A percentile compares a stretch with the other conserved stretches of the same genome.
Evolutionary conservation across 2,329 filamentous ascomycete species (phyloP).

Genomic region (Botryotinia convoluta): DNA sequence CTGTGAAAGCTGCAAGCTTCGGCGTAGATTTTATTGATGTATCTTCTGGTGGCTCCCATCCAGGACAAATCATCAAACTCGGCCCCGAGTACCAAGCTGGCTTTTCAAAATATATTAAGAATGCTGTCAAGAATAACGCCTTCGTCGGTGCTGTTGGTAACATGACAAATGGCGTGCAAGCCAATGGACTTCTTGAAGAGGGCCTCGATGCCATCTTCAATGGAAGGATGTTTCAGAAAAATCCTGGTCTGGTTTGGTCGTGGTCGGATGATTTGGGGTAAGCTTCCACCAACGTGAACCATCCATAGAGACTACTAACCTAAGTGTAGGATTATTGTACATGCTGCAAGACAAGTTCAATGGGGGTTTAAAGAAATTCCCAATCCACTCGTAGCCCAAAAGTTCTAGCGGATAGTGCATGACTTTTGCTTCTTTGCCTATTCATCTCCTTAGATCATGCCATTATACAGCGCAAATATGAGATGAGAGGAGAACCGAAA

Average conservation of each 20-base stretch:
- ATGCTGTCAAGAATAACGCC: constrained; percentile 61
- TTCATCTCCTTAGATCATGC: background rate
- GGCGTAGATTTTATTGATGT: constrained; percentile 77
- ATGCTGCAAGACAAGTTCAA: background rate
- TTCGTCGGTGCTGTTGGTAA: constrained; percentile 48
- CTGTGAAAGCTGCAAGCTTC: constrained; percentile 57
- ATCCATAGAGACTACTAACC: background rate
- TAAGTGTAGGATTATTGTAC: background rate
- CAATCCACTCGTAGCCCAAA: background rate
- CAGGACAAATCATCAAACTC: constrained; percentile 53
- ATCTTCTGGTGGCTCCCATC: constrained; percentile 63
- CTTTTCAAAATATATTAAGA: constrained; percentile 68
- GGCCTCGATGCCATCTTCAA: constrained; percentile 50
- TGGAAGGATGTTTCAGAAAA: constrained; percentile 56
- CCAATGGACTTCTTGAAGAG: constrained; percentile 49
- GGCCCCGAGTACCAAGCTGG: constrained; percentile 68
- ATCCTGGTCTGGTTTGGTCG: constrained; percentile 51
- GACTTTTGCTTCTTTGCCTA: background rate
- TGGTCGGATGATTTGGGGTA: constrained; percentile 54
- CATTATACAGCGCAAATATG: background rate
- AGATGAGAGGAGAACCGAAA: background rate
- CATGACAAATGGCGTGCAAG: constrained; percentile 46
- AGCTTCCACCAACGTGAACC: background rate
- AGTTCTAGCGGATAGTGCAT: background rate
- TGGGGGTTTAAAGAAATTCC: background rate